phyloP scores from a whole-genome alignment of 352 stramenopile genomes.

The Pythium utonaiense region DNA sequence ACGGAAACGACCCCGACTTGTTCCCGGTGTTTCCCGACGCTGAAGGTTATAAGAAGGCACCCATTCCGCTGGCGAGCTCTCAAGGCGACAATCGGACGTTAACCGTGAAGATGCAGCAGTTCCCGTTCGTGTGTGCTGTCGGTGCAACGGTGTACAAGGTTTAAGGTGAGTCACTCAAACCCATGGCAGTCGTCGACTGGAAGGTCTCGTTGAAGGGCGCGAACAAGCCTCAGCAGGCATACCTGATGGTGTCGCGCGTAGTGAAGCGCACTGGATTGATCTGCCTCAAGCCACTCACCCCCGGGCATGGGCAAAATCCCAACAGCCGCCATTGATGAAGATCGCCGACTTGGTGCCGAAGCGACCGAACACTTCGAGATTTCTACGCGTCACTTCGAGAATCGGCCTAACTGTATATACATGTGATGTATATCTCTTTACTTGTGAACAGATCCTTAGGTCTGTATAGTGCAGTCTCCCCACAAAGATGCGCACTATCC shows the following conservation, averaged over 20 bases:
- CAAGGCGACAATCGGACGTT: slow-evolving; percentile 5
- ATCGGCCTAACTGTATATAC: not conserved
- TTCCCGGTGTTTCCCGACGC: slow-evolving; percentile 22
- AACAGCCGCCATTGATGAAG: slow-evolving; percentile 17
- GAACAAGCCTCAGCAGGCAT: slow-evolving; percentile 22
- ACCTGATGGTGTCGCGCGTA: slow-evolving; percentile 23
- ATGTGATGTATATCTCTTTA: slow-evolving; percentile 1
- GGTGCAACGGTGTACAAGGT: slow-evolving; percentile 26
- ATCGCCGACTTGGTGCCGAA: slow-evolving; percentile 3
- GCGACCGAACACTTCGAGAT: not conserved
- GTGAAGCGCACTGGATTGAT: slow-evolving; percentile 6
- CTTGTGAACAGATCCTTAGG: not conserved
- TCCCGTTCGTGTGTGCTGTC: slow-evolving; percentile 26
- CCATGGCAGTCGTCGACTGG: slow-evolving; percentile 21
- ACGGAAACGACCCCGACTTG: not conserved
- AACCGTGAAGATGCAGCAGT: slow-evolving; percentile 19
- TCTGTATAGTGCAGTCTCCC: no score
- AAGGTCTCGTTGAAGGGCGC: slow-evolving; percentile 5
- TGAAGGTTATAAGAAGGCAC: slow-evolving; percentile 1
- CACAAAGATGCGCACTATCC: no score
- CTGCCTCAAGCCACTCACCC: slow-evolving; percentile 11
- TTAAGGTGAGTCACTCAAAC: slow-evolving; percentile 22
- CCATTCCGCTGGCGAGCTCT: not conserved
- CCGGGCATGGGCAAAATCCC: slow-evolving; percentile 14
- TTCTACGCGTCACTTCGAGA: slow-evolving; percentile 2